Evolutionary conservation across 208 protist genomes (phyloP), one percentile per base, ranked within the genome.

Genomic region (Paratrypanosoma confusum): DNA sequence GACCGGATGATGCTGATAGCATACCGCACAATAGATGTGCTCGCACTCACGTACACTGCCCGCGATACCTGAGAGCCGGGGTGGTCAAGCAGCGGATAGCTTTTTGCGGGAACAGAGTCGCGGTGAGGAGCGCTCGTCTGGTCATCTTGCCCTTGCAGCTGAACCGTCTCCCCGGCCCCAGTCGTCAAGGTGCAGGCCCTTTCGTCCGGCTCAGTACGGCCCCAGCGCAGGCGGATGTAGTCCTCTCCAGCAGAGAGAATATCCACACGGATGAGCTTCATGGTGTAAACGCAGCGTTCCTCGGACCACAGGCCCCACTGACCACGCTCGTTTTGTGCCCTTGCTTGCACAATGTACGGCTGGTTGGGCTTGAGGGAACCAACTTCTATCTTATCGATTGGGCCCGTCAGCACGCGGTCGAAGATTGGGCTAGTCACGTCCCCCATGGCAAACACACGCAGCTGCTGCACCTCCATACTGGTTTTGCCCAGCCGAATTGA

Each of bases 231-330:
- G 13, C 74, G 78, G 32, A 91, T 56, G 55, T 81, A 95, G 46
- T 86, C 76, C 54, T 95, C 87, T 6, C 87, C 87, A 18, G 89
- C 70, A 5, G 79, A 76, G 22, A 58, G 57, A 20, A 89, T 63
- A 29, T 60, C 63, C 23, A 42, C 33, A 26, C 45, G 24, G 3
- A 95, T 47, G n/a, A 71, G 70, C 57, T 76, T 74, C 77, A 95
- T 87, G 8, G 87, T 95, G 63, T 79, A 78, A 6, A 95, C 49
- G 49, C 65, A 71, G 20, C 69, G 68, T 34, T 82, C 67, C 60
- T 75, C 70, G 4, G 81, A 87, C 83, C 87, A 95, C 39, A 72
- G 51, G 21, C 83, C 79, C 81, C 83, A 93, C 51, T 90, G 66
- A 0, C 73, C 73, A 24, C 49, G 20, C 7, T 35, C 50, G 32